Evolutionary conservation across 2,329 filamentous ascomycete species (phyloP).

Genomic region (Aspergillus pseudoglaucus): DNA sequence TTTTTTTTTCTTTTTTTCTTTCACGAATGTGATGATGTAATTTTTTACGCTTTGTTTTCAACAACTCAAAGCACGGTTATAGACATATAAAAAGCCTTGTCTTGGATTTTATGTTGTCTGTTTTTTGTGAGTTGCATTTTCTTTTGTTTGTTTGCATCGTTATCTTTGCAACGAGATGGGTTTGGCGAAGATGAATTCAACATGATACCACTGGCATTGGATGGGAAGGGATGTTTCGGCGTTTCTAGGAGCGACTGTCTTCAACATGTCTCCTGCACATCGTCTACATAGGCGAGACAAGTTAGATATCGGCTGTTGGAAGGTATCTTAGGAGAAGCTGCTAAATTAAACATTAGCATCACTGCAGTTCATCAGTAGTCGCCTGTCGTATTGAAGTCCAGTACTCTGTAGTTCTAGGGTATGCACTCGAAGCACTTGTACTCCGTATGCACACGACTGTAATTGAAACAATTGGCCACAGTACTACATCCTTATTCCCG

Average conservation of each 20-base stretch:
- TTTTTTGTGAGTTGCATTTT: conserved; percentile 23
- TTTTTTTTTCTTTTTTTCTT: conserved; percentile 23
- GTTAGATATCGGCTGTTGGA: conserved; percentile 5
- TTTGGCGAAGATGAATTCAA: conserved; percentile 42
- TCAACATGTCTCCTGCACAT: conserved; percentile 30
- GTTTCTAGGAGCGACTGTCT: conserved; percentile 37
- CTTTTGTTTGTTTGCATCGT: conserved; percentile 33
- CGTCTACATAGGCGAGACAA: conserved; percentile 7
- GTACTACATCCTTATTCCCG: too few relatives aligned
- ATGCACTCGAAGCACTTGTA: too few relatives aligned
- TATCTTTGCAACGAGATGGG: conserved; percentile 27
- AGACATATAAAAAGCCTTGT: conserved; percentile 29
- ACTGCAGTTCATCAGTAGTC: neutral
- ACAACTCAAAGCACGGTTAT: conserved; percentile 44
- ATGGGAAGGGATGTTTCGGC: conserved; percentile 37
- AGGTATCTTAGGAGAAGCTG: conserved; percentile 12
- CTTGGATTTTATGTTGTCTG: conserved; percentile 20
- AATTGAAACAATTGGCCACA: too few relatives aligned
- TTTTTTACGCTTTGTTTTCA: conserved; percentile 40
- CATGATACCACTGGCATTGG: conserved; percentile 43
- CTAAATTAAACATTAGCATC: conserved; percentile 35
- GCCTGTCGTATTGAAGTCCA: too few relatives aligned
- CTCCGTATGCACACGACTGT: too few relatives aligned
- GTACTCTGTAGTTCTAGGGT: too few relatives aligned
- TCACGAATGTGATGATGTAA: conserved; percentile 40